Conservation (phyloP, 306 rosid genomes). For the Medicago ruthenica region DNA sequence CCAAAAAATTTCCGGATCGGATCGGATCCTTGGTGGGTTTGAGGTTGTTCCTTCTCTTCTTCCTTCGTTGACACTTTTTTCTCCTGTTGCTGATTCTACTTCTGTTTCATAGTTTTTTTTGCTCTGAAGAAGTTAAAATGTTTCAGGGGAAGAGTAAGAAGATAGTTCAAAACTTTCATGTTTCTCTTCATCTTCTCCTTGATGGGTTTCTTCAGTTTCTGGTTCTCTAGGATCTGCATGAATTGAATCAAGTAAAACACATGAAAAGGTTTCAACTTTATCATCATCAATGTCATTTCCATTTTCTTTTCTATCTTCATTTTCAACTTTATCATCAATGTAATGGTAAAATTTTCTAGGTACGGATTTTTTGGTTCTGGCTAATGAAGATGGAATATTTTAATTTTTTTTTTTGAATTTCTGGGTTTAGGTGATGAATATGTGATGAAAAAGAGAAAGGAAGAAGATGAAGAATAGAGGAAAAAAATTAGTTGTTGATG, state of each 20-base stretch:
- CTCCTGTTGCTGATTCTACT: not conserved
- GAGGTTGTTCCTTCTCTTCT: constrained; percentile 48
- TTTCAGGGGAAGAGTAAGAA: constrained; percentile 19
- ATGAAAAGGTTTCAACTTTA: constrained; percentile 35
- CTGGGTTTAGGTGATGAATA: too few species aligned
- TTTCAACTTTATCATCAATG: too few species aligned
- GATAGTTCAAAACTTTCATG: constrained; percentile 35
- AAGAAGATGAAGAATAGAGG: too few species aligned
- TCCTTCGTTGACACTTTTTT: constrained; percentile 39
- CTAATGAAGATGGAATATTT: too few species aligned
- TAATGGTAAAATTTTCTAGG: too few species aligned
- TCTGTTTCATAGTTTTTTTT: constrained; percentile 34
- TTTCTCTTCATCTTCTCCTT: constrained; percentile 31
- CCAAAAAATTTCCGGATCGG: too few species aligned
- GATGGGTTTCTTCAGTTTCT: constrained; percentile 35
- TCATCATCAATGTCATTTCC: constrained; percentile 5
- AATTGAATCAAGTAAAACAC: constrained; percentile 32
- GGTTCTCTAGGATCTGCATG: constrained; percentile 46
- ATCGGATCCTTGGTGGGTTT: constrained; percentile 32
- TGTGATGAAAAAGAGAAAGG: too few species aligned
- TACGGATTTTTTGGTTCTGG: too few species aligned
- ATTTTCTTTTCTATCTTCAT: too few species aligned
- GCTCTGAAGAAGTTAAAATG: constrained; percentile 36
- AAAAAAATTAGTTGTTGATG: too few species aligned
- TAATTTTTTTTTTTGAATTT: too few species aligned